Conservation (phyloP, 2,329 filamentous ascomycete genomes). For the Volutella citrinella region DNA sequence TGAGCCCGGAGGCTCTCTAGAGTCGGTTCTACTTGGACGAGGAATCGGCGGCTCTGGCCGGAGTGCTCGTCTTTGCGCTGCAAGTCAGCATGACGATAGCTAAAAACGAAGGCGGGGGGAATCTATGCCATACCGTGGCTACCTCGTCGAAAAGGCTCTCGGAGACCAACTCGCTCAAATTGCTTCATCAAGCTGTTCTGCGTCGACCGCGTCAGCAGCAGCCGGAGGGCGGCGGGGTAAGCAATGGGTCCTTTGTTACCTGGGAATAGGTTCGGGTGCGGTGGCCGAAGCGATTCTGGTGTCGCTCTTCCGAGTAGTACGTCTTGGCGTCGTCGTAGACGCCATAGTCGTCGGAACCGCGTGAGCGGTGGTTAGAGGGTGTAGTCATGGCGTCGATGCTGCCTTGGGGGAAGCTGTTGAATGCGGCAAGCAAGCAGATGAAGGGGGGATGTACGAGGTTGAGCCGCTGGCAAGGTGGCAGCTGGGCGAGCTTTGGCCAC, state of each 20-base stretch:
- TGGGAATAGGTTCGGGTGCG: constrained; percentile 57
- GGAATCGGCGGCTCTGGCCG: constrained; percentile 68
- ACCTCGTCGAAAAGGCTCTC: constrained; percentile 55
- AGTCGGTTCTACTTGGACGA: constrained; percentile 83
- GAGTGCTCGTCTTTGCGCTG: constrained; percentile 64
- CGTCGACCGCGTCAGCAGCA: constrained; percentile 24
- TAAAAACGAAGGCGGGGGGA: no score
- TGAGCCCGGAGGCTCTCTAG: constrained; percentile 74
- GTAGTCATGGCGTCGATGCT: constrained; percentile 23
- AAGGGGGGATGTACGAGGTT: no score
- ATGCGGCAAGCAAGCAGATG: no score
- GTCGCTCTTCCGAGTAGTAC: constrained; percentile 56
- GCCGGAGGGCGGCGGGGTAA: background rate
- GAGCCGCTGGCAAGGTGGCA: no score
- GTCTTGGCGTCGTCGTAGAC: constrained; percentile 58
- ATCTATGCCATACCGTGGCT: constrained; percentile 55
- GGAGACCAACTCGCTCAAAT: constrained; percentile 48
- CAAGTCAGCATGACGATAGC: constrained; percentile 7
- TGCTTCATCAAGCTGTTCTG: constrained; percentile 54
- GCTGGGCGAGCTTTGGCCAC: no score
- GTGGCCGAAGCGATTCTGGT: constrained; percentile 47
- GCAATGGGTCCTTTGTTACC: constrained; percentile 29
- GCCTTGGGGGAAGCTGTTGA: constrained; percentile 4
- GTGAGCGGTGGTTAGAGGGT: constrained; percentile 25
- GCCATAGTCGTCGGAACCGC: constrained; percentile 45